Evolutionary conservation across 805 yeast species (phyloP).

Genomic region (Saccharomycopsis guyanensis): DNA sequence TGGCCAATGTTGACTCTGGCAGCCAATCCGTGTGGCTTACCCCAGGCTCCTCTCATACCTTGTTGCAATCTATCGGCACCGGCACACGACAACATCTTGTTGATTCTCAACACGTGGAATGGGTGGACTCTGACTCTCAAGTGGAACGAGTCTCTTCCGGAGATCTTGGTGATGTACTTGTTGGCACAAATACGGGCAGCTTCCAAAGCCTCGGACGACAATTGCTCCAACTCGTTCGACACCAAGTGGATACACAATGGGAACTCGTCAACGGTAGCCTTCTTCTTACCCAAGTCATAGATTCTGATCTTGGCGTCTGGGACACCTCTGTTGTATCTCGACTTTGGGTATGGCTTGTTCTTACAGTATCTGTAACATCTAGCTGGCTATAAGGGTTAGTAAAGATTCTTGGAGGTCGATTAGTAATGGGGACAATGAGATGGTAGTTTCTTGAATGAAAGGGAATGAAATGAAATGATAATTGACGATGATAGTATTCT

Average conservation of each 20-base stretch:
- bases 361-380: conserved; percentile 99
- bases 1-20: conserved; percentile 99
- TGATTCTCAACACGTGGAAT: conserved; percentile 99
- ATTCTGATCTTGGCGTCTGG: conserved; percentile 99
- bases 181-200: conserved; percentile 99
- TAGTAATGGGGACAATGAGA: too few species aligned
- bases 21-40: conserved; percentile 99
- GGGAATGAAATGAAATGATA: too few species aligned
- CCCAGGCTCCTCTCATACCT: conserved; percentile 99
- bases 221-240: conserved; percentile 98
- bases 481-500: too few species aligned
- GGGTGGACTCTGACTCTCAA: conserved; percentile 99
- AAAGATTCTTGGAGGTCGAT: too few species aligned
- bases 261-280: conserved; percentile 98
- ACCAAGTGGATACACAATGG: conserved; percentile 99
- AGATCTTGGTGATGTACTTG: conserved; percentile 96
- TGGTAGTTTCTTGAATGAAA: too few species aligned
- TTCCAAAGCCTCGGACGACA: conserved; percentile 99
- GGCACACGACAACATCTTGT: conserved; percentile 99
- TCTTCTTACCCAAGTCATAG: conserved; percentile 99
- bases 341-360: conserved; percentile 99
- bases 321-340: conserved; percentile 99
- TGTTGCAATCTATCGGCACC: conserved; percentile 99
- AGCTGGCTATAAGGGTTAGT: conserved; percentile 91
- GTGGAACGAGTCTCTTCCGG: conserved; percentile 99